phyloP scores from a whole-genome alignment of 192 early-diverging fungal genomes.

The Martensiomyces pterosporus region DNA sequence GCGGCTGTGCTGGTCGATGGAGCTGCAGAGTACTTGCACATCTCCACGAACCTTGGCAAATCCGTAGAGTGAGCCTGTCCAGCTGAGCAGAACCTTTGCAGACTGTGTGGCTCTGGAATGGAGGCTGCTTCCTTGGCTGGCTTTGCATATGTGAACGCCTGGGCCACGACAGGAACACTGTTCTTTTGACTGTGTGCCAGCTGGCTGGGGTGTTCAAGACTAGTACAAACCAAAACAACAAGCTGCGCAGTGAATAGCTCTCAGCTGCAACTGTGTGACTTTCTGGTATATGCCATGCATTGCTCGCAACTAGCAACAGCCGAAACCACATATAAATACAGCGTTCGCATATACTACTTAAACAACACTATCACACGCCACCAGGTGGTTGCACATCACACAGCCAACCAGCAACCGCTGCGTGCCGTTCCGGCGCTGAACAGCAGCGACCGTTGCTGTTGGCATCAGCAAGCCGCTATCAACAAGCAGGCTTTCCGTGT shows the following conservation, averaged over 20 bases:
- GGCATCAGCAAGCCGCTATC: constrained; percentile 43
- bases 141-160: constrained; percentile 30
- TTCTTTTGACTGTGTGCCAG: too few relatives aligned
- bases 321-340: too few relatives aligned
- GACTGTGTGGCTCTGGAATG: constrained; percentile 16
- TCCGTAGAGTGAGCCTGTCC: constrained; percentile 40
- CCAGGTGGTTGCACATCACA: constrained; percentile 32
- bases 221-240: too few relatives aligned
- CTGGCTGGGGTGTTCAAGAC: too few relatives aligned
- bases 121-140: constrained; percentile 2
- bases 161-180: constrained; percentile 34
- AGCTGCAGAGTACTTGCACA: constrained; percentile 16
- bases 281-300: too few relatives aligned
- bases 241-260: too few relatives aligned
- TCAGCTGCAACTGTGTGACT: too few relatives aligned
- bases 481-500: constrained; percentile 21
- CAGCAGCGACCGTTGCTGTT: constrained; percentile 35
- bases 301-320: too few relatives aligned
- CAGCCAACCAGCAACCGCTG: constrained; percentile 38
- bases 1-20: constrained; percentile 31
- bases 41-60: constrained; percentile 22
- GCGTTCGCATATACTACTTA: constrained; percentile 3
- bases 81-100: constrained; percentile 21
- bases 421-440: constrained; percentile 37
- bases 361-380: constrained; percentile 12